A percentile compares a stretch with the other conserved stretches of the same genome.
phyloP scores from a whole-genome alignment of 83 land plant genomes.

The Diphasiastrum complanatum region DNA sequence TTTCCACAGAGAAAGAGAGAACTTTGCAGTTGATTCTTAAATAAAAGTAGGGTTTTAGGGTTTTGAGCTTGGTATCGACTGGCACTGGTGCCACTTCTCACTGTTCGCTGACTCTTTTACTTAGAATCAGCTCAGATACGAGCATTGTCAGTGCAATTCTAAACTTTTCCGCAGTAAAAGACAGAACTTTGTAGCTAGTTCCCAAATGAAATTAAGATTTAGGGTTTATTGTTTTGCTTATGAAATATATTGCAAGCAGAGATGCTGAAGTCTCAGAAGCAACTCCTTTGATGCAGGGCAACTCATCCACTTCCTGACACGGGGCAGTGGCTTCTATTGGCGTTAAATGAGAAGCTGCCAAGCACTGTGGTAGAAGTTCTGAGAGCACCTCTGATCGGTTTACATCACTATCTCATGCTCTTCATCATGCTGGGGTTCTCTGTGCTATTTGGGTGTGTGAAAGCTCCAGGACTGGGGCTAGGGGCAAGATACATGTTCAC shows the following conservation, averaged over 20 bases:
- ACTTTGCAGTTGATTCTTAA: too few species aligned
- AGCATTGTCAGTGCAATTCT: too few species aligned
- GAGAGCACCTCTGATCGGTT: constrained; percentile 72
- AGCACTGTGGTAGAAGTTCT: constrained; percentile 40
- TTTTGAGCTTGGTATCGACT: too few species aligned
- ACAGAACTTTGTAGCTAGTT: too few species aligned
- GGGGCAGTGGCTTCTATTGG: constrained; percentile 83
- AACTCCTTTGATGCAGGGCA: constrained; percentile 35
- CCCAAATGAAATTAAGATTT: not conserved
- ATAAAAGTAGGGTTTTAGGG: too few species aligned
- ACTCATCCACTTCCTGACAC: constrained; percentile 85
- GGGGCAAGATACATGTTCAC: constrained; percentile 92
- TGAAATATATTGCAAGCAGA: not conserved
- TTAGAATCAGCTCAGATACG: too few species aligned
- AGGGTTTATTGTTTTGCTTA: not conserved
- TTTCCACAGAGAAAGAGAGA: too few species aligned
- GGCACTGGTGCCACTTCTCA: too few species aligned
- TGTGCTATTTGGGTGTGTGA: constrained; percentile 68
- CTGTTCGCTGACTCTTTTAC: too few species aligned
- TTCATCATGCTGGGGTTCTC: constrained; percentile 88
- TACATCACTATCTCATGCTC: constrained; percentile 86
- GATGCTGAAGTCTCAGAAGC: not conserved
- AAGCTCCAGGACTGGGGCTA: constrained; percentile 89
- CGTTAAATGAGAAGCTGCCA: constrained; percentile 79
- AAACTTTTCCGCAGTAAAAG: too few species aligned